Base-by-base conservation (phyloP, 2,329 filamentous ascomycete species). In the Colletotrichum sublineola region DNA sequence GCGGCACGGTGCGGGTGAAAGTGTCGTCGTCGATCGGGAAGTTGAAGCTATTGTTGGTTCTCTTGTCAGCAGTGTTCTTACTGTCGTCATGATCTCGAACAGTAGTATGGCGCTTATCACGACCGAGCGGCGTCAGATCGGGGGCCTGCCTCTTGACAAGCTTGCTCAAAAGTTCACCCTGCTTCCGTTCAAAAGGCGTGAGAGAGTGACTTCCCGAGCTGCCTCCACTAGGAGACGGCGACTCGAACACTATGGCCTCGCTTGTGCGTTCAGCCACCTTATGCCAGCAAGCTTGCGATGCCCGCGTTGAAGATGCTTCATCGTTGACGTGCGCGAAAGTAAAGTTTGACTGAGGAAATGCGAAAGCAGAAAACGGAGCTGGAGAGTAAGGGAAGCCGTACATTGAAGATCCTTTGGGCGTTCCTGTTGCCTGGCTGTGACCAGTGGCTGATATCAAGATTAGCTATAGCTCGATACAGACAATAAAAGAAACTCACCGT, bases 11-110 rank as follows among this genome's bases (percentile, higher is more conserved):
- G 42, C 76, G 75, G 14, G 77, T 75, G 65, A 85, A 84, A 0
- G 81, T 81, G 52, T 86, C 83, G 68, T 85, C 81, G 71, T 85
- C 81, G 69, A 84, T 74, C 46, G 84, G 78, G 68, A 90, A 85
- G 60, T 81, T 84, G 77, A 90, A 90, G 80, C 89, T 91, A 81
- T 76, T 73, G 52, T 75, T 75, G 70, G 66, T 70, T 75, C 55
- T 57, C 71, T 74, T 75, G 81, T 86, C 74, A 85, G 82, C 79
- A 76, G 48, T 53, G 44, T 63, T n/a, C n/a, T 31, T 73, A 40
- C 36, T 11, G 53, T 18, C 70, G 50, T 69, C 67, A 63, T n/a
- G 56, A 24, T 48, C 52, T 52, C 56, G 63, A 65, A 56, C 31
- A 56, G 36, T 62, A 24, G 52, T 62, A 8, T 67, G 75, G 74